phyloP scores from a whole-genome alignment of 257 asterid genomes.

The Solanum chiquidenum region DNA sequence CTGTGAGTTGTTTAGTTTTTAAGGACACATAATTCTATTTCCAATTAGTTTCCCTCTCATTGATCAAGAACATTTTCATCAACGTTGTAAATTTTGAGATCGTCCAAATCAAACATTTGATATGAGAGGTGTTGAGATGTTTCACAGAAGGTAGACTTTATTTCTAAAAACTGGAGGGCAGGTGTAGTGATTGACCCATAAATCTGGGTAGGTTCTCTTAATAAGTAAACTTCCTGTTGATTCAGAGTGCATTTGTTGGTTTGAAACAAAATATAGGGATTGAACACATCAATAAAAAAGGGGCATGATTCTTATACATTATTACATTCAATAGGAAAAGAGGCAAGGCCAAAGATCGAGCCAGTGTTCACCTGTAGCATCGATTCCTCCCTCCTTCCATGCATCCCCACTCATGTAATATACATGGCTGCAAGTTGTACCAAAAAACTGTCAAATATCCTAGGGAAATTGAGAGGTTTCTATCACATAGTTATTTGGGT shows the following conservation, averaged over 20 bases:
- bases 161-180: neutral
- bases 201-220: neutral
- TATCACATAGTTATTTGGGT: neutral
- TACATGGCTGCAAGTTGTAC: conserved; percentile 62
- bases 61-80: neutral
- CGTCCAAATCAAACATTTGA: neutral
- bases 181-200: neutral
- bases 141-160: neutral
- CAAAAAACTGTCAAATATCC: neutral
- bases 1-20: neutral
- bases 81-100: neutral
- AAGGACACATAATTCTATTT: neutral
- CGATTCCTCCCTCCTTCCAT: conserved; percentile 99
- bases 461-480: neutral
- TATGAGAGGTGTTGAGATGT: neutral
- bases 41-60: neutral
- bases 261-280: neutral
- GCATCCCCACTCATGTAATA: conserved; percentile 99
- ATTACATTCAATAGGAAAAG: neutral
- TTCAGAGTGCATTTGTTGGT: neutral
- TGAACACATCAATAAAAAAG: neutral
- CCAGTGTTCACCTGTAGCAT: conserved; percentile 82
- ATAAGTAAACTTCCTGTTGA: neutral
- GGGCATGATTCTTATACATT: neutral
- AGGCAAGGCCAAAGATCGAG: neutral